Percentiles rank a stretch among this genome's conserved stretches.
These are phyloP conservation scores for Yamagishiella unicocca DNA, from an alignment of 139 green algal genomes.

Conservation along the genomic window DNA sequence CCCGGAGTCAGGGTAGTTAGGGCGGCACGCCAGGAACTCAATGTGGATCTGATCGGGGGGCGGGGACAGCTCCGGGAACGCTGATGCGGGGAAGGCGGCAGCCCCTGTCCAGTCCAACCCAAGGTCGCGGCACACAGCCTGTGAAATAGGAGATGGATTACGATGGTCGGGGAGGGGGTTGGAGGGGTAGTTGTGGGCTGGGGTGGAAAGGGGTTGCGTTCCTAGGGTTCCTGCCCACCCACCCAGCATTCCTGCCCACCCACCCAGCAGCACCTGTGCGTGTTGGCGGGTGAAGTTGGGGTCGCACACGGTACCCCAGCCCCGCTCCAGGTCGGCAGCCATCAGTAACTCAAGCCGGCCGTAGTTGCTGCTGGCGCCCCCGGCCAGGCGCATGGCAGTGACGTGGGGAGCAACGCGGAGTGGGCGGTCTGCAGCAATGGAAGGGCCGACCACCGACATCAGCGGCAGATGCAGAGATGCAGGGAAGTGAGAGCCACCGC, in stretches of 20 bases:
- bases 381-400: not conserved
- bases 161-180: no score
- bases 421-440: not conserved
- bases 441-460: no score
- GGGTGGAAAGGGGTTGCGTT: no score
- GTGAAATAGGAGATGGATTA: no score
- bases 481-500: no score
- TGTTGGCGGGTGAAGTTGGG: not conserved
- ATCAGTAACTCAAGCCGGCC: not conserved
- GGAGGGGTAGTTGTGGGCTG: no score
- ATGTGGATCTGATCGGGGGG: not conserved
- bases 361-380: not conserved
- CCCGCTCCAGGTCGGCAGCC: not conserved
- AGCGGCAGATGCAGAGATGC: no score
- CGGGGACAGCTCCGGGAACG: not conserved
- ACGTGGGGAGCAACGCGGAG: not conserved
- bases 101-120: not conserved
- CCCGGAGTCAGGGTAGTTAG: no score
- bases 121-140: constrained; percentile 19
- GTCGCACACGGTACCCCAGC: constrained; percentile 12
- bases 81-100: not conserved
- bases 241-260: no score
- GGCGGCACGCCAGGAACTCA: not conserved
- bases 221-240: no score
- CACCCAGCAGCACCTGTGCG: no score